Evolutionary conservation across 331 rosid species (phyloP), one percentile per base, ranked within the genome.

Genomic region (Acacia concinna): DNA sequence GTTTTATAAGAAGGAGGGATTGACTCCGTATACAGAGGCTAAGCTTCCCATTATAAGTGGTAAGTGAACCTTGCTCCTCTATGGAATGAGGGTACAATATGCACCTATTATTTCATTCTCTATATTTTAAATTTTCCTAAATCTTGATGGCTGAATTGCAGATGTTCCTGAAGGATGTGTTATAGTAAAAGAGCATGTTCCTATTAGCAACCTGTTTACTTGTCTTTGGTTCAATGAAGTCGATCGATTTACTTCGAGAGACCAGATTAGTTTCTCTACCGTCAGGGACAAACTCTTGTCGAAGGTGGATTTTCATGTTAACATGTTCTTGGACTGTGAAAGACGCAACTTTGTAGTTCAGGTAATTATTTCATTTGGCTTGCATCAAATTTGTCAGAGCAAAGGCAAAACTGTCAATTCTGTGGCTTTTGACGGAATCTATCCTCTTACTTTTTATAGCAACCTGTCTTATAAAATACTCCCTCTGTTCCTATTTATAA

Each of bases 91-190:
- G 28, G 28, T 60, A 28, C 28, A 28, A 28, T 30, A 68, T 78
- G 68, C 54, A 20, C 59, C 32, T 81, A 47, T 30, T 81, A 47
- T 30, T 78, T 47, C 62, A 27, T 57, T 71, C 35, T 62, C 64
- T 13, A 27, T 60, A 67, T 49, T 7, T 32, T 54, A 34, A 77
- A 67, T 37, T 8, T 28, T 40, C 46, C 81, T 82, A 54, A 71
- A 56, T 56, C 73, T 67, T 80, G 25, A 43, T 82, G 71, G 64
- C 40, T 81, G 82, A 18, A 31, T 71, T 89, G 86, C 89, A 95
- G 99, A 95, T 81, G 99, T 95, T 88, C 99, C 99, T 31, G 99
- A 95, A 90, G 98, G 96, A 67, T 95, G 99, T 65, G 98, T 95
- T 30, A 88, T 93, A 75, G 69, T 95, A 57, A 87, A 91, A 71